These are phyloP conservation scores for Melampsora medusae DNA, from an alignment of 1,284 basidiomycete species.

Conservation along the genomic window DNA sequence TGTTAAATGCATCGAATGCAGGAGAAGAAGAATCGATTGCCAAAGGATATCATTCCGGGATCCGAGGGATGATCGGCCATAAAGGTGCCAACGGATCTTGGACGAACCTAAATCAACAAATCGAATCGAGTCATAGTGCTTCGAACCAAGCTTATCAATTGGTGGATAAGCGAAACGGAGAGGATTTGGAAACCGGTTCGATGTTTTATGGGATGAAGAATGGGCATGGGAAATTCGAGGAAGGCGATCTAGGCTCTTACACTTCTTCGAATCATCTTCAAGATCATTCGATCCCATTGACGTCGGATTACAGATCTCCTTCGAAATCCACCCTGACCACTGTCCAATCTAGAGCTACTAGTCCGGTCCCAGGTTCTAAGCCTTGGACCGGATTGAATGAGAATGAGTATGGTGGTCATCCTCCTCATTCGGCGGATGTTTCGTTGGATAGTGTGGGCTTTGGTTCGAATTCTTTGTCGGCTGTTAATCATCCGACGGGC, in stretches of 20 bases:
- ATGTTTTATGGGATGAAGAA: no score
- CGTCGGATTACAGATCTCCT: background rate
- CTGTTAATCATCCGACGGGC: no score
- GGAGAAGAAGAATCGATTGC: slow-evolving; percentile 44
- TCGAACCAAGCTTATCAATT: no score
- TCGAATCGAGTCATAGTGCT: background rate
- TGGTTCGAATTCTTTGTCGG: no score
- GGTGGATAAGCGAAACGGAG: no score
- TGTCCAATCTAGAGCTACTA: background rate
- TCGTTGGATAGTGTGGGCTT: no score
- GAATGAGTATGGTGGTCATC: no score
- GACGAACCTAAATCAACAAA: slow-evolving; percentile 5
- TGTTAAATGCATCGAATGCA: slow-evolving; percentile 39
- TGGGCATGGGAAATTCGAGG: background rate
- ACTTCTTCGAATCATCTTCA: background rate
- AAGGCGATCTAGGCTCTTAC: background rate
- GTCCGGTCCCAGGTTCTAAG: background rate
- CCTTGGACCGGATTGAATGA: background rate
- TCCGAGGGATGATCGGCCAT: slow-evolving; percentile 42
- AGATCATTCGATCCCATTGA: background rate
- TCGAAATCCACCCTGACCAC: background rate
- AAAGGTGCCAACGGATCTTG: slow-evolving; percentile 37
- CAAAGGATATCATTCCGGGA: slow-evolving; percentile 40
- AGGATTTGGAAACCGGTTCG: no score
- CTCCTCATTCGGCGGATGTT: no score